Evolutionary conservation across 2,329 filamentous ascomycete genomes (phyloP).

Genomic region (Ophiostoma quercus): DNA sequence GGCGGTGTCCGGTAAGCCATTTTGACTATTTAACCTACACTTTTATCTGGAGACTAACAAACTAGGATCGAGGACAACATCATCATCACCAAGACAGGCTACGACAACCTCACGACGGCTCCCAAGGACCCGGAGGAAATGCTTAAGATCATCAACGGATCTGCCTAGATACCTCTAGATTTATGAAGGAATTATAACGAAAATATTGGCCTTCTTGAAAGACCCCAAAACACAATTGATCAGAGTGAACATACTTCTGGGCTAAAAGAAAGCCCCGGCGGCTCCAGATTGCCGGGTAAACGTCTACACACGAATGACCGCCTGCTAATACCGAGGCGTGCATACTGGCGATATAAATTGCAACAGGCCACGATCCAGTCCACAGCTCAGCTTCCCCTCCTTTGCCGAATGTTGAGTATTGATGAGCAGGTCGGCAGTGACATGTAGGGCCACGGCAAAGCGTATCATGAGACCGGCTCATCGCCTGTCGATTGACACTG

Average conservation of each 20-base stretch:
- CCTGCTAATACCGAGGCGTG: not conserved
- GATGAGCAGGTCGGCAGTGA: not conserved
- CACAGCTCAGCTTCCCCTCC: not conserved
- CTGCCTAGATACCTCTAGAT: not conserved
- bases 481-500: not conserved
- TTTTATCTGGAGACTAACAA: not conserved
- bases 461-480: not conserved
- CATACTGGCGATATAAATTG: not conserved
- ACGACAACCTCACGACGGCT: conserved; percentile 60
- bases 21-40: not conserved
- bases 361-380: not conserved
- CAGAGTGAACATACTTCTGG: not conserved
- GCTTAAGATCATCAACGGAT: conserved; percentile 47
- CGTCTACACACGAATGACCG: not conserved
- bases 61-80: conserved; percentile 57
- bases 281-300: not conserved
- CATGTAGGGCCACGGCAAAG: not conserved
- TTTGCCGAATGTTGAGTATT: not conserved
- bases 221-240: not conserved
- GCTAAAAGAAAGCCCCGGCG: not conserved
- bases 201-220: not conserved
- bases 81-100: conserved; percentile 56
- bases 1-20: conserved; percentile 62
- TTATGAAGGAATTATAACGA: not conserved
- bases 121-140: conserved; percentile 56